Evolutionary conservation across 352 stramenopile species (phyloP).

Genomic region (Nothophytophthora sp.): DNA sequence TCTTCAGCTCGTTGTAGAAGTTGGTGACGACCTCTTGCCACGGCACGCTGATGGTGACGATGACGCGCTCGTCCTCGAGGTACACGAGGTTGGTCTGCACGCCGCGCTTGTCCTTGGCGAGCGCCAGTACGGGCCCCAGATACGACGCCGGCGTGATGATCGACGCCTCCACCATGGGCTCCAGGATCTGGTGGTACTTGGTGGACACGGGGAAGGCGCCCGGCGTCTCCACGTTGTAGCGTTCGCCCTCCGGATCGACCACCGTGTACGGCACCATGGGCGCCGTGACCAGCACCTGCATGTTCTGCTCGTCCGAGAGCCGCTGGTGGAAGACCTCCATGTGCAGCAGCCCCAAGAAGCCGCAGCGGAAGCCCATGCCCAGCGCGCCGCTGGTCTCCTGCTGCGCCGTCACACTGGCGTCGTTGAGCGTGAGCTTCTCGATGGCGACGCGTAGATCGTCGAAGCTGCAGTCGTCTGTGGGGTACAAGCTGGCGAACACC

Average conservation of each 20-base stretch:
- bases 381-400: slow-evolving; percentile 95
- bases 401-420: slow-evolving; percentile 95
- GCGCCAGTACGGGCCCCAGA: slow-evolving; percentile 93
- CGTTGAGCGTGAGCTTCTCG: slow-evolving; percentile 97
- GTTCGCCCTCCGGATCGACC: slow-evolving; percentile 54
- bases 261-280: slow-evolving; percentile 98
- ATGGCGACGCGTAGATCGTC: slow-evolving; percentile 96
- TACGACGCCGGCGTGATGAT: slow-evolving; percentile 97
- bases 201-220: slow-evolving; percentile 80
- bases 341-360: slow-evolving; percentile 98
- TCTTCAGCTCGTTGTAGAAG: slow-evolving; percentile 99
- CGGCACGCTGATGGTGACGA: slow-evolving; percentile 95
- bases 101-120: slow-evolving; percentile 91
- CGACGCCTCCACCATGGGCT: slow-evolving; percentile 97
- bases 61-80: slow-evolving; percentile 94
- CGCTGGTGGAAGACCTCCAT: slow-evolving; percentile 99
- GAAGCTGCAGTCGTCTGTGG: slow-evolving; percentile 95
- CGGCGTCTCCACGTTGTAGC: slow-evolving; percentile 65
- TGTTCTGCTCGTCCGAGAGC: slow-evolving; percentile 97
- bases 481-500: slow-evolving; percentile 99
- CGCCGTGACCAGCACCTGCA: slow-evolving; percentile 97
- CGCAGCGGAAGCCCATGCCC: slow-evolving; percentile 96
- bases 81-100: slow-evolving; percentile 94
- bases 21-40: slow-evolving; percentile 99
- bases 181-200: slow-evolving; percentile 88